phyloP scores from a whole-genome alignment of 345 rosid genomes.

The Salix brachista region DNA sequence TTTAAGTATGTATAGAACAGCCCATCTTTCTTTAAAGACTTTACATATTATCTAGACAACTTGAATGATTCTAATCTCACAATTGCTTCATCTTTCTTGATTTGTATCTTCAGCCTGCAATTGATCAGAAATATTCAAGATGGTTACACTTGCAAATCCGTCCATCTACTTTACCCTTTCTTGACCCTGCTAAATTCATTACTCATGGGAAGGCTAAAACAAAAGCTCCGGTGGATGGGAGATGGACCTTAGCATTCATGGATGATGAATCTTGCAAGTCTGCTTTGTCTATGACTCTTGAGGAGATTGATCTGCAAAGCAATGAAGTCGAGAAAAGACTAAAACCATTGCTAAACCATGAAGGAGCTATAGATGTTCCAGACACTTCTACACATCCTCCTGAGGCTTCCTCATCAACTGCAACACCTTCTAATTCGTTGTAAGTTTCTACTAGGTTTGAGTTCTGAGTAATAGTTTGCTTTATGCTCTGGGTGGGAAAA shows the following conservation, averaged over 20 bases:
- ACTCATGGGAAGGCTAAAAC: constrained; percentile 37
- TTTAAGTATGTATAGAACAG: no score
- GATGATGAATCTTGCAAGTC: constrained; percentile 70
- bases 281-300: constrained; percentile 61
- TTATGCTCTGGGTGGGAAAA: constrained; percentile 28
- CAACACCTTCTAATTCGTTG: constrained; percentile 14
- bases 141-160: constrained; percentile 94
- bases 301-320: constrained; percentile 62
- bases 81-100: neutral
- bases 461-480: constrained; percentile 15
- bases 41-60: no score
- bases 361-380: constrained; percentile 36
- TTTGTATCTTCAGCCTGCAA: constrained; percentile 53
- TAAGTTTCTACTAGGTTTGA: constrained; percentile 20
- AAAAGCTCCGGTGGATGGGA: constrained; percentile 82
- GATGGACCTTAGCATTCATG: constrained; percentile 92
- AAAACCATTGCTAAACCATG: constrained; percentile 55
- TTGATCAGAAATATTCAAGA: constrained; percentile 71
- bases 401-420: constrained; percentile 18
- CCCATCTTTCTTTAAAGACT: no score
- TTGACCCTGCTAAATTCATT: constrained; percentile 52
- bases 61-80: neutral
- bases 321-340: constrained; percentile 72
- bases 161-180: constrained; percentile 61
- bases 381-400: constrained; percentile 9